Evolutionary conservation across 225 moss, liverwort and hornwort species (phyloP).

Genomic region (Pseudisothecium myosuroides): DNA sequence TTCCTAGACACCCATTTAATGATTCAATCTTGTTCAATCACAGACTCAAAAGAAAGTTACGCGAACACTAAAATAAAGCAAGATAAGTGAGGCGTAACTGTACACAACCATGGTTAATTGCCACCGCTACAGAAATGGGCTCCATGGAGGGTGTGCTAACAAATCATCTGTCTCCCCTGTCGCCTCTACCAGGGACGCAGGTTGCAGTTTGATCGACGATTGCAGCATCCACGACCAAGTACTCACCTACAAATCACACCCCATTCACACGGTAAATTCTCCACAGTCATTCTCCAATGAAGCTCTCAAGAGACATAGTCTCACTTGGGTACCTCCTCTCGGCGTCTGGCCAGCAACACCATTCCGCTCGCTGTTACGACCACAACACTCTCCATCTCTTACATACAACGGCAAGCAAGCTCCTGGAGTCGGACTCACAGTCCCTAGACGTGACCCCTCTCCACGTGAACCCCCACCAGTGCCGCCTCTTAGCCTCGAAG

Average conservation of each 20-base stretch:
- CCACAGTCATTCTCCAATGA: neutral
- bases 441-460: neutral
- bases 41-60: neutral
- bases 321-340: neutral
- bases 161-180: neutral
- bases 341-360: neutral
- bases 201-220: neutral
- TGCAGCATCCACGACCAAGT: neutral
- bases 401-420: neutral
- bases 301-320: neutral
- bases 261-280: neutral
- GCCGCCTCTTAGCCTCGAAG: neutral
- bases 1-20: neutral
- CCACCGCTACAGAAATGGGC: too few species aligned
- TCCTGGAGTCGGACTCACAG: neutral
- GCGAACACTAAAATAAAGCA: neutral
- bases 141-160: neutral
- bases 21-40: neutral
- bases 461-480: conserved; percentile 1
- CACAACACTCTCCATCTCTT: neutral
- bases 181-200: neutral
- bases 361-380: neutral
- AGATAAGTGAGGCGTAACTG: neutral
- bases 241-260: too few species aligned
- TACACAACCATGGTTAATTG: neutral